phyloP scores from a whole-genome alignment of 306 rosid species.

The Heteromeles arbutifolia region DNA sequence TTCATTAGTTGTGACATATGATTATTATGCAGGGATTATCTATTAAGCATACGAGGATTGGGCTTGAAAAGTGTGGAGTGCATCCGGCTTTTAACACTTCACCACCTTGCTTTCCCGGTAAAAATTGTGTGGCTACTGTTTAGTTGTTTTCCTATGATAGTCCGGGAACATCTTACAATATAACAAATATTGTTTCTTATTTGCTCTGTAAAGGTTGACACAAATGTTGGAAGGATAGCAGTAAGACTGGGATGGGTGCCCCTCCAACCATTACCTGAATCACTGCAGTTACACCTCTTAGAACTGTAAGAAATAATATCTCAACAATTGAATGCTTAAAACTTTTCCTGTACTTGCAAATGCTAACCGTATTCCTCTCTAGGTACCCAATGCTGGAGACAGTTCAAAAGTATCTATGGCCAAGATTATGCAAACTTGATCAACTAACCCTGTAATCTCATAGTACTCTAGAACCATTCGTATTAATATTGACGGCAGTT shows the following conservation, averaged over 20 bases:
- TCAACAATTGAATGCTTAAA: neutral
- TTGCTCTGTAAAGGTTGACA: slow-evolving; percentile 64
- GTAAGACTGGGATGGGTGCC: slow-evolving; percentile 99
- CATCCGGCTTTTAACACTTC: slow-evolving; percentile 84
- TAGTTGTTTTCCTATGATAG: slow-evolving; percentile 4
- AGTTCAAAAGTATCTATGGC: slow-evolving; percentile 93
- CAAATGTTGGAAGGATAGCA: slow-evolving; percentile 97
- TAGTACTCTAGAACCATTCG: slow-evolving; percentile 6
- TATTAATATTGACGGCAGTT: neutral
- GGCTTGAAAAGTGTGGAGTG: slow-evolving; percentile 98
- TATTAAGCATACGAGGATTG: slow-evolving; percentile 76
- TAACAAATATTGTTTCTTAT: slow-evolving; percentile 12
- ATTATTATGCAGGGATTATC: slow-evolving; percentile 62
- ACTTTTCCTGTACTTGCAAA: neutral
- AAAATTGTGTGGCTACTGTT: slow-evolving; percentile 25
- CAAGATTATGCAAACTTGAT: slow-evolving; percentile 94
- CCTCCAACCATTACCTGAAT: slow-evolving; percentile 87
- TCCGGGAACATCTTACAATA: slow-evolving; percentile 4
- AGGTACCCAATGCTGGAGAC: slow-evolving; percentile 93
- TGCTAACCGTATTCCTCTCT: slow-evolving; percentile 29
- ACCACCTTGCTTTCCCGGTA: slow-evolving; percentile 94
- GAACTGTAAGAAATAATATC: slow-evolving; percentile 53
- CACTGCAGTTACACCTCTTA: slow-evolving; percentile 82
- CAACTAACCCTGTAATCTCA: slow-evolving; percentile 80
- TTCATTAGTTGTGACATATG: neutral